phyloP scores from a whole-genome alignment of 495 filamentous ascomycete species.

The Clavariopsis aquatica region DNA sequence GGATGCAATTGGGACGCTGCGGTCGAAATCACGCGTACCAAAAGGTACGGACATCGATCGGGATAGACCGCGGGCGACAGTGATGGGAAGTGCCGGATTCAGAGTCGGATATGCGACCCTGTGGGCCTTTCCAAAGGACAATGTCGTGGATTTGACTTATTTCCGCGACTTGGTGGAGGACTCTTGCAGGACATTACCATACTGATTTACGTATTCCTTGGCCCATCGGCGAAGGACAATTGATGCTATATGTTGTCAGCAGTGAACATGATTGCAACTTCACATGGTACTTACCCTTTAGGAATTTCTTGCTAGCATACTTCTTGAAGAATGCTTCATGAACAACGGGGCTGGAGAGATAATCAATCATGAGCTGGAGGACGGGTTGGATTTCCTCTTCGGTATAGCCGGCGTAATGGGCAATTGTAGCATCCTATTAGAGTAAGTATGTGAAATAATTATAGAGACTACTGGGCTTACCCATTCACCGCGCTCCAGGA shows the following conservation, averaged over 20 bases:
- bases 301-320: slow-evolving; percentile 97
- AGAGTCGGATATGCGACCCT: background rate
- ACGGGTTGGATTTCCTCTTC: slow-evolving; percentile 92
- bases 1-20: slow-evolving; percentile 16
- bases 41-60: background rate
- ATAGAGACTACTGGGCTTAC: slow-evolving; percentile 54
- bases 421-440: slow-evolving; percentile 77
- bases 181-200: slow-evolving; percentile 31
- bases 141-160: slow-evolving; percentile 9
- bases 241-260: slow-evolving; percentile 61
- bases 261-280: background rate
- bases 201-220: slow-evolving; percentile 58
- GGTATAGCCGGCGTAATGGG: slow-evolving; percentile 89
- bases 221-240: slow-evolving; percentile 91
- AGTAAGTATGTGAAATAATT: slow-evolving; percentile 30
- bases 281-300: slow-evolving; percentile 66
- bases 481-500: slow-evolving; percentile 87
- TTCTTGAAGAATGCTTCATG: slow-evolving; percentile 99
- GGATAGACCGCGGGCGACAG: background rate
- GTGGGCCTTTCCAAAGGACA: slow-evolving; percentile 7
- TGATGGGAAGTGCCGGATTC: background rate
- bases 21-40: background rate
- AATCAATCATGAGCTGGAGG: slow-evolving; percentile 92
- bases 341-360: slow-evolving; percentile 79
- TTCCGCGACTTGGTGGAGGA: slow-evolving; percentile 5